Conservation (phyloP, 306 rosid species). For the Sphenostylis stenocarpa region DNA sequence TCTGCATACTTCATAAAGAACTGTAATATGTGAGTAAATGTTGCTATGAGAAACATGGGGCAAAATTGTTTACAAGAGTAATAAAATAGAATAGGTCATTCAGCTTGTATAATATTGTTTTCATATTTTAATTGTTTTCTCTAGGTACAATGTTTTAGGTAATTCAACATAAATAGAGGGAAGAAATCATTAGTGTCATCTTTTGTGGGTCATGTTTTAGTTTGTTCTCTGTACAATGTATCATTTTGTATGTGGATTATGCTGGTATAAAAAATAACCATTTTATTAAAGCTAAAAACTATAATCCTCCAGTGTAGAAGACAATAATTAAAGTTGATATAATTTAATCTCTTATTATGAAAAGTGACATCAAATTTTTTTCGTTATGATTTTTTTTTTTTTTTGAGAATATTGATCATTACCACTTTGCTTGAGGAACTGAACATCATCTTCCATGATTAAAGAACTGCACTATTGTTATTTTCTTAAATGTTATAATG, state of each 20-base stretch:
- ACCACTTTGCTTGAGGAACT: background rate
- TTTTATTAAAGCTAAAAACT: background rate
- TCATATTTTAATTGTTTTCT: constrained; percentile 11
- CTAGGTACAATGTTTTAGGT: constrained; percentile 14
- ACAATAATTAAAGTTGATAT: background rate
- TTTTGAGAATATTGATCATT: background rate
- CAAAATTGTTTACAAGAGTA: background rate
- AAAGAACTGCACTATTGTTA: background rate
- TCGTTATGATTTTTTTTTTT: background rate
- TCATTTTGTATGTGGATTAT: background rate
- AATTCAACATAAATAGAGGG: background rate
- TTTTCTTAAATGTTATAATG: background rate
- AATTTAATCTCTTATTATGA: background rate
- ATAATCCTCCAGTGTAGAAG: background rate
- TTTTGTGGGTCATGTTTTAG: constrained; percentile 13
- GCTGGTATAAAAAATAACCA: background rate
- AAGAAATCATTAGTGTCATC: background rate
- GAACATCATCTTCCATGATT: background rate
- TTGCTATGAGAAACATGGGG: background rate
- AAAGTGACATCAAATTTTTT: background rate
- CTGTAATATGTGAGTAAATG: background rate
- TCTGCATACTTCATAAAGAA: constrained; percentile 4
- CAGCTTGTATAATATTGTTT: constrained; percentile 4
- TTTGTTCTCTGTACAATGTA: background rate
- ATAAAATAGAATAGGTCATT: constrained; percentile 11